Base-by-base conservation (phyloP, 345 rosid genomes). In the Stellera chamaejasme region DNA sequence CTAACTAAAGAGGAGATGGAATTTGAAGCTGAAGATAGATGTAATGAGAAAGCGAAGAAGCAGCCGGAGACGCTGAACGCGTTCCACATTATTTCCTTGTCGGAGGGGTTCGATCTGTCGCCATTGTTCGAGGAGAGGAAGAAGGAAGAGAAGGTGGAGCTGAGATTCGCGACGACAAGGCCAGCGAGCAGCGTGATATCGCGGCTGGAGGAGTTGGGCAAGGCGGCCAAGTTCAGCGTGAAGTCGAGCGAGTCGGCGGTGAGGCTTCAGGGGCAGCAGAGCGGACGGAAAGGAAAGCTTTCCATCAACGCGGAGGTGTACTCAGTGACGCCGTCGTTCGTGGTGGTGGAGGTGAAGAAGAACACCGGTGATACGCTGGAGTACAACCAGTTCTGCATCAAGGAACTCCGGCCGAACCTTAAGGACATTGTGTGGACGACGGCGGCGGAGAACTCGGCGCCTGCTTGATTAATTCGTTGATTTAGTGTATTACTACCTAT, bases 301-400 rank as follows among this genome's bases (percentile, higher is more conserved):
- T 81, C 84, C 0, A 84, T 88, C 7, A 87, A 79, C 4, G 98
- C 89, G 0, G 95, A 88, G 54, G 76, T 92, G 15, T 86, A 79
- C 46, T 81, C 96, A 0, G 79, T 92, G 60, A 78, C 96, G 10
- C 93, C 95, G 43, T 76, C 85, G 44, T 79, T 86, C 8, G 26
- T 84, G 45, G 82, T 88, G 39, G 96, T 92, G 72, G 93, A 88
- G 69, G 96, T 88, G 75, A 92, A 81, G 79, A 86, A 92, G 69
- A 93, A 88, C 58, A 75, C 78, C 3, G 96, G 98, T 2, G 98
- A 92, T 13, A 88, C 98, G 0, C 62, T 88, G 11, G 98, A 92
- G 71, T 92, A 85, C 49, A 88, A 92, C 48, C 86, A 81, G 70
- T 92, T 92, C 75, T 92, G 96, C 68, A 80, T 72, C 60, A 72